phyloP scores from a whole-genome alignment of 441 rosid genomes.

The Sinapis alba region DNA sequence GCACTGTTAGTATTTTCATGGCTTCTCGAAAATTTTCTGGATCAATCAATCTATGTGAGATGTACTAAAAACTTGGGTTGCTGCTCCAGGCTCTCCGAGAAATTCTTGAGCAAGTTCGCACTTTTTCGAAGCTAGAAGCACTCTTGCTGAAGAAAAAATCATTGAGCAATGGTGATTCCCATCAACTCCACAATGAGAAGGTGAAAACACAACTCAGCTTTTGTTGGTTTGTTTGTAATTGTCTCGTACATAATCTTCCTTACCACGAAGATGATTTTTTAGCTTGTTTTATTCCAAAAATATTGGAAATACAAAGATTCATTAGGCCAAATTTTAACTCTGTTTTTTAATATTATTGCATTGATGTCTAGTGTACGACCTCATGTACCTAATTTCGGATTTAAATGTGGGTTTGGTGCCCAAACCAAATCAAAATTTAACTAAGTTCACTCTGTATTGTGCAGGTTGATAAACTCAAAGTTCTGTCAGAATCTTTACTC shows the following conservation, averaged over 20 bases:
- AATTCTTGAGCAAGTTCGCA: slow-evolving; percentile 60
- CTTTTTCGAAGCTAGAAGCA: slow-evolving; percentile 63
- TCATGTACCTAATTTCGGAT: neutral
- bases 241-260: neutral
- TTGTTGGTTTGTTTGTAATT: neutral
- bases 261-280: neutral
- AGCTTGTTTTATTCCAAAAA: neutral
- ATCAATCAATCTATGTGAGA: slow-evolving; percentile 3
- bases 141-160: slow-evolving; percentile 76
- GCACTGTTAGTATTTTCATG: slow-evolving; percentile 4
- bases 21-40: neutral
- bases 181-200: slow-evolving; percentile 64
- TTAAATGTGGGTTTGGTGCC: neutral
- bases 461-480: slow-evolving; percentile 83
- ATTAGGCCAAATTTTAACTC: neutral
- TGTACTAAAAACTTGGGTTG: slow-evolving; percentile 17
- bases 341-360: neutral
- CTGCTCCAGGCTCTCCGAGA: slow-evolving; percentile 65
- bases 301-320: neutral
- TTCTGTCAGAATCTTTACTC: slow-evolving; percentile 78
- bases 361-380: neutral
- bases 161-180: slow-evolving; percentile 64
- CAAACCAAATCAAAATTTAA: neutral
- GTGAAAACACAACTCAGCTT: slow-evolving; percentile 38
- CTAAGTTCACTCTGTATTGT: neutral